phyloP scores from a whole-genome alignment of 768 basidiomycete species.

The Nidularia sp. region DNA sequence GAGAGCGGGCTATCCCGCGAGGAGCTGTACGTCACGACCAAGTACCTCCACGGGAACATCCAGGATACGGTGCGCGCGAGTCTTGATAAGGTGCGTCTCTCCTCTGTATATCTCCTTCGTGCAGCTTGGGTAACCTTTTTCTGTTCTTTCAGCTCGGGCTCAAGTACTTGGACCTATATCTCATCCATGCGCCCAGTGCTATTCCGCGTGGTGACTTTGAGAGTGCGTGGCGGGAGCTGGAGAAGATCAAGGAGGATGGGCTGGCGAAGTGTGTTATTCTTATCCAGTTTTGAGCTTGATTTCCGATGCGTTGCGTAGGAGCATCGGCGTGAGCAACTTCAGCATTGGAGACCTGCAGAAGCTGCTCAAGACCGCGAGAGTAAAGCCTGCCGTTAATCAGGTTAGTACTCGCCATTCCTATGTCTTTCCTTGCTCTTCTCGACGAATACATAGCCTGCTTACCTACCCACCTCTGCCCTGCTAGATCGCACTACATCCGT shows the following conservation, averaged over 20 bases:
- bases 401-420: too few relatives aligned
- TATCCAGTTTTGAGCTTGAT: conserved; percentile 2
- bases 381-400: conserved; percentile 72
- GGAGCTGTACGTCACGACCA: conserved; percentile 51
- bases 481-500: conserved; percentile 61
- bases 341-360: conserved; percentile 43
- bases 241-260: conserved; percentile 43
- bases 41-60: conserved; percentile 28
- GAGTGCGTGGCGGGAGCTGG: conserved; percentile 51
- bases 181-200: conserved; percentile 50
- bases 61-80: conserved; percentile 39
- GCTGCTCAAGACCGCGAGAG: conserved; percentile 42
- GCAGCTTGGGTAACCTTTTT: too few relatives aligned
- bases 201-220: conserved; percentile 26
- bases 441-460: too few relatives aligned
- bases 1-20: conserved; percentile 41
- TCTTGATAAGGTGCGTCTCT: conserved; percentile 38
- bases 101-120: too few relatives aligned
- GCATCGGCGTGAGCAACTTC: conserved; percentile 75
- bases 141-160: conserved; percentile 46
- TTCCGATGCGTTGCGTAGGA: conserved; percentile 29
- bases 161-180: conserved; percentile 63
- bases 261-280: conserved; percentile 28
- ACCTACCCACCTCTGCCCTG: too few relatives aligned
- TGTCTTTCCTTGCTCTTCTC: too few relatives aligned